Evolutionary conservation across 148 eudicot species (phyloP).

Genomic region (Rhododendron vialii): DNA sequence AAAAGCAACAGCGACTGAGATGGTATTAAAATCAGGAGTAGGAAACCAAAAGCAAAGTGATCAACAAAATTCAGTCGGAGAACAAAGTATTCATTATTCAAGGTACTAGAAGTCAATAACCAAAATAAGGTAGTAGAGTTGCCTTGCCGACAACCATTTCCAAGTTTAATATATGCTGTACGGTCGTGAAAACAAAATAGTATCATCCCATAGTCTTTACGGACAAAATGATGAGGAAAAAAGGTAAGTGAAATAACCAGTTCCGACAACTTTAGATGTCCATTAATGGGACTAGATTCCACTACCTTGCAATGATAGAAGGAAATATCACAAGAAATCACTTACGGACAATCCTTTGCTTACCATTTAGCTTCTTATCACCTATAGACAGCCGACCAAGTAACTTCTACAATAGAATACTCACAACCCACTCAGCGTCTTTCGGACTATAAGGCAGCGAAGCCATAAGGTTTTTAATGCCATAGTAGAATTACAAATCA

Average conservation of each 20-base stretch:
- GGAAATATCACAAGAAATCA: not conserved
- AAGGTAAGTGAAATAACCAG: not conserved
- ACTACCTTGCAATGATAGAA: not conserved
- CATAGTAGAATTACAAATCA: slow-evolving; percentile 21
- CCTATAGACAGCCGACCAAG: not conserved
- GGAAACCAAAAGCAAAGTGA: not conserved
- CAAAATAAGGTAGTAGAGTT: not conserved
- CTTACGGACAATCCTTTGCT: not conserved
- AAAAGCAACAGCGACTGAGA: not conserved
- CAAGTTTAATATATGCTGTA: not conserved
- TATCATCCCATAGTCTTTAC: not conserved
- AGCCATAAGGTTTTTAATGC: not conserved
- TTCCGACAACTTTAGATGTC: not conserved
- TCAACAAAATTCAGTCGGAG: not conserved
- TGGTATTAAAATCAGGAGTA: not conserved
- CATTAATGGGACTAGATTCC: not conserved
- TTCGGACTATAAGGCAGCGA: slow-evolving; percentile 5
- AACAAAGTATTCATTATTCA: not conserved
- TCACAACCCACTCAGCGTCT: slow-evolving; percentile 12
- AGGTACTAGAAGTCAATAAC: not conserved
- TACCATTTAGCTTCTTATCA: not conserved
- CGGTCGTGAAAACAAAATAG: not conserved
- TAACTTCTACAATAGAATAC: not conserved
- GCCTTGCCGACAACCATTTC: not conserved
- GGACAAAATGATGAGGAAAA: not conserved